These are phyloP conservation scores for Epichloe typhina DNA, from an alignment of 2,329 filamentous ascomycete genomes.

Conservation along the genomic window DNA sequence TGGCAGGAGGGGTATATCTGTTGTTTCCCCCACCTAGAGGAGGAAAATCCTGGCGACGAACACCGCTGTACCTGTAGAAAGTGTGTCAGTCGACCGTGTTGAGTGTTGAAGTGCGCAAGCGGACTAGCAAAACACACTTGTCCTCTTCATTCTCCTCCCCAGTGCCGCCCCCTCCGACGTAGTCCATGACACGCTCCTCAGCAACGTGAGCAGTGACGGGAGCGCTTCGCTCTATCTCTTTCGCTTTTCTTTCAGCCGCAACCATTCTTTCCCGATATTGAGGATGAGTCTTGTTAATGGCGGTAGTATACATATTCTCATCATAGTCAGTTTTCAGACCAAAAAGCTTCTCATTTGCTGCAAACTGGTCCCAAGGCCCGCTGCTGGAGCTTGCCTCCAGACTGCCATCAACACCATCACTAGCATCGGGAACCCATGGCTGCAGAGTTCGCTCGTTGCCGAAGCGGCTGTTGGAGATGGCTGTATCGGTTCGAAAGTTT, in stretches of 20 bases:
- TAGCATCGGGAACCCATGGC: slow-evolving; percentile 61
- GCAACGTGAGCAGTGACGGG: slow-evolving; percentile 71
- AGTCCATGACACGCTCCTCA: slow-evolving; percentile 72
- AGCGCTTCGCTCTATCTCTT: slow-evolving; percentile 72
- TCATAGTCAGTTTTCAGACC: slow-evolving; percentile 84
- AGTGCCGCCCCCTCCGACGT: slow-evolving; percentile 46
- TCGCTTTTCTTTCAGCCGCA: slow-evolving; percentile 68
- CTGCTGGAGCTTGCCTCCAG: slow-evolving; percentile 46
- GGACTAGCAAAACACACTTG: slow-evolving; percentile 40
- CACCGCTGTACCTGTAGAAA: slow-evolving; percentile 67
- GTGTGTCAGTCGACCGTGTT: slow-evolving; percentile 8
- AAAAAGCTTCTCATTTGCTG: slow-evolving; percentile 75
- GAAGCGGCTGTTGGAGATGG: slow-evolving; percentile 65
- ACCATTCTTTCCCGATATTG: slow-evolving; percentile 67
- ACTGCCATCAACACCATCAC: slow-evolving; percentile 51
- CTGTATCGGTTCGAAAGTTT: slow-evolving; percentile 73
- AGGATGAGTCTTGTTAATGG: slow-evolving; percentile 73
- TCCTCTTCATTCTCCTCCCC: slow-evolving; percentile 80
- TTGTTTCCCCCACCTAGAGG: slow-evolving; percentile 43
- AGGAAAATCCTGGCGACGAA: slow-evolving; percentile 62
- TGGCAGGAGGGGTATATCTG: slow-evolving; percentile 84
- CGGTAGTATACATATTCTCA: slow-evolving; percentile 87
- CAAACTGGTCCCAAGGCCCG: slow-evolving; percentile 82
- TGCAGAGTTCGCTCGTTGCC: slow-evolving; percentile 65
- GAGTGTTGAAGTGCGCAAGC: not conserved